Evolutionary conservation across 2,329 filamentous ascomycete genomes (phyloP), one percentile per base, ranked within the genome.

Genomic region (Trichoderma sp.): DNA sequence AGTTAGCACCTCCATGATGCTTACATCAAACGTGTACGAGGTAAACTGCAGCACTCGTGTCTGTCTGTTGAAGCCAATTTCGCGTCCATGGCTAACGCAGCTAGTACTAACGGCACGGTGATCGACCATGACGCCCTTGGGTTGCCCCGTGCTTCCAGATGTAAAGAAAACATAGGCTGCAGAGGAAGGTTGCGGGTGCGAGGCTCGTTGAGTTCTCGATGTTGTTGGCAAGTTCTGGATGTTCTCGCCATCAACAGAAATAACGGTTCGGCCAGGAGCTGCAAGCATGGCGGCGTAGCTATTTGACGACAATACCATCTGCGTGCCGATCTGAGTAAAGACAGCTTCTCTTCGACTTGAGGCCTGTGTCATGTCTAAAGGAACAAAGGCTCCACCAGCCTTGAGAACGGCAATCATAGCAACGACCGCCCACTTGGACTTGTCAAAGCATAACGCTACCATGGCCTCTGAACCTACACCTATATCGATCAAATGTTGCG

Each of bases 111-210:
- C 84, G 71, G 85, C 84, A 24, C 77, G 80, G 71, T 87, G 85
- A 2, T 83, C 83, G 67, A 86, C 81, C 16, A 88, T 83, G 16
- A 89, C 87, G 24, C 88, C 88, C 79, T 90, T 90, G 0, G 89
- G 89, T 11, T 82, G 83, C 8, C 89, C 89, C 0, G 89, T 90
- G 56, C 86, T 89, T 38, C 89, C 89, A 2, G 88, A 90, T 8
- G 89, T 90, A 80, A 89, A 90, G 79, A 89, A 87, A 77, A 88
- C 86, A 62, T 81, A 38, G 35, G 35, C 35, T 14, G 35, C 35
- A 83, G 72, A 81, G 27, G 16, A 63, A 66, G 14, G 64, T 53
- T 50, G 71, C 66, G 6, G 74, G 68, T 8, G 45, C 18, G 45
- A 21, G n/a, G 45, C 45, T 53, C 45, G 16, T 21, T 53, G 45